Percentiles rank a stretch among this genome's conserved stretches.
These are phyloP conservation scores for Neurospora terricola DNA, from an alignment of 495 filamentous ascomycete genomes.

Conservation along the genomic window DNA sequence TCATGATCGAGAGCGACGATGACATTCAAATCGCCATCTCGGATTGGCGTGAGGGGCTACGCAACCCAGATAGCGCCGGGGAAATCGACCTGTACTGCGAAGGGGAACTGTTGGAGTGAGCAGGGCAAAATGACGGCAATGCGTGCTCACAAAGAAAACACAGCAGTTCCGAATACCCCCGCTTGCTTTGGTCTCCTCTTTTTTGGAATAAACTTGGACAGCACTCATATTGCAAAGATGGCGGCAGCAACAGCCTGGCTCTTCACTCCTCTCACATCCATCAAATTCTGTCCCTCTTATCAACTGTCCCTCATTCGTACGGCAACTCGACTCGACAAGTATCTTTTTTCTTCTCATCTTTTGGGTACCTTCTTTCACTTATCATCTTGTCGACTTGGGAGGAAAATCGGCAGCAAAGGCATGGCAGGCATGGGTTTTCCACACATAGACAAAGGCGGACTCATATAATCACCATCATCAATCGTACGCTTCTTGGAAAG, in stretches of 20 bases:
- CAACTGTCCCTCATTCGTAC: neutral
- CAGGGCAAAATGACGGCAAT: neutral
- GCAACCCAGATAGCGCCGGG: constrained; percentile 53
- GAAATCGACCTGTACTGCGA: constrained; percentile 75
- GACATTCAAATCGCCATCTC: constrained; percentile 90
- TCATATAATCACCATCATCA: neutral
- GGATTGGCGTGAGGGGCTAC: constrained; percentile 75
- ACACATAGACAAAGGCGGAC: neutral
- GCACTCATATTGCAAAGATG: neutral
- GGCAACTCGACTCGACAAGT: neutral
- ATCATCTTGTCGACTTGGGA: neutral
- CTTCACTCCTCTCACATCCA: neutral
- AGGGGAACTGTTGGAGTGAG: constrained; percentile 19
- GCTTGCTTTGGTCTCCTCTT: neutral
- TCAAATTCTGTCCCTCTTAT: neutral
- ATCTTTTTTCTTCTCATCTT: neutral
- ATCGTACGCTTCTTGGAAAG: neutral
- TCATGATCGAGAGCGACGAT: constrained; percentile 88
- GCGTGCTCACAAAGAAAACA: neutral
- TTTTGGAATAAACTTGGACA: neutral
- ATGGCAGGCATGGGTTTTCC: neutral
- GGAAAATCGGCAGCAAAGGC: neutral
- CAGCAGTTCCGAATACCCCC: neutral
- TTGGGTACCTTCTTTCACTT: neutral
- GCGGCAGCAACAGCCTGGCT: neutral